A percentile compares a stretch with the other conserved stretches of the same genome.
phyloP scores from a whole-genome alignment of 129 eudicot species.

The Tanacetum coccineum region DNA sequence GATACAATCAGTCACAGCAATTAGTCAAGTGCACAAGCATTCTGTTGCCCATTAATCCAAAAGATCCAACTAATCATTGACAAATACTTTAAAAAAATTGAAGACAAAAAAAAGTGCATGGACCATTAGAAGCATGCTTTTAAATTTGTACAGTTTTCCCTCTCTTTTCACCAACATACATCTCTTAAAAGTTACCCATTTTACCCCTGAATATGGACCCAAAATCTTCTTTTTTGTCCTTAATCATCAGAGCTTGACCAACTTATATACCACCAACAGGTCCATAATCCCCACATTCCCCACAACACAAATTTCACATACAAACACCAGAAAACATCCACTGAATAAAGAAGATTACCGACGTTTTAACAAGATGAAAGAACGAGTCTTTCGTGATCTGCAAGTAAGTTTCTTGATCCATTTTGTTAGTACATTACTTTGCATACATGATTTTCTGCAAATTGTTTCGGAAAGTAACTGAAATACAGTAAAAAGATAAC shows the following conservation, averaged over 20 bases:
- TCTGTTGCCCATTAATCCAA: constrained; percentile 10
- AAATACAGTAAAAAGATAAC: neutral
- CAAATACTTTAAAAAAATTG: neutral
- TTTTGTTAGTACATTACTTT: constrained; percentile 14
- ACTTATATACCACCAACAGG: constrained; percentile 24
- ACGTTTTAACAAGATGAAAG: constrained; percentile 9
- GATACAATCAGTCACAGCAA: neutral
- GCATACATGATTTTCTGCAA: constrained; percentile 16
- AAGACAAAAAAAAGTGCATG: neutral
- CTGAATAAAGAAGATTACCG: neutral
- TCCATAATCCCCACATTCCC: constrained; percentile 32
- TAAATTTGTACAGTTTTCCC: constrained; percentile 35
- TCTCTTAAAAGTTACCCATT: neutral
- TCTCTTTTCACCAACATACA: constrained; percentile 29
- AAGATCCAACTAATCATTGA: constrained; percentile 31
- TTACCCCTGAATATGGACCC: constrained; percentile 2
- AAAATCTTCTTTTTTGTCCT: constrained; percentile 3
- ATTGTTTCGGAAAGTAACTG: constrained; percentile 2
- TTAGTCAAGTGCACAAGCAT: neutral
- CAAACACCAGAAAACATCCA: constrained; percentile 25
- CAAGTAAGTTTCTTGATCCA: constrained; percentile 39
- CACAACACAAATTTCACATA: constrained; percentile 24
- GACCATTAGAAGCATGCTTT: constrained; percentile 30
- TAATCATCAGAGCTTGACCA: constrained; percentile 35
- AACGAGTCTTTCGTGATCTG: constrained; percentile 23